These are phyloP conservation scores for Golubevia sp. DNA, from an alignment of 1,284 basidiomycete species.

Conservation along the genomic window DNA sequence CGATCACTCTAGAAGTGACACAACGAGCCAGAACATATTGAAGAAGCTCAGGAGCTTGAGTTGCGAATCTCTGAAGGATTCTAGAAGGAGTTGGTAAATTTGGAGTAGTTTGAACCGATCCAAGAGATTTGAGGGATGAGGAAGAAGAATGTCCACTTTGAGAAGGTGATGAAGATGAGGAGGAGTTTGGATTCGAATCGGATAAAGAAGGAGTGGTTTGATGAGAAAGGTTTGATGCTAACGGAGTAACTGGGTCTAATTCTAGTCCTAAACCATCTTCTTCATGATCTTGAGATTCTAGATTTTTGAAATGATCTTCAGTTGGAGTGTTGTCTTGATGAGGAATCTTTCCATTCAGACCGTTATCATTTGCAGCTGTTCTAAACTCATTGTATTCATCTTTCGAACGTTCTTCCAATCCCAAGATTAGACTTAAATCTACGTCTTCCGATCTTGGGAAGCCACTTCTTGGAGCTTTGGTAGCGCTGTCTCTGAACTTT, in stretches of 20 bases:
- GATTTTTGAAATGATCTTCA: too few relatives aligned
- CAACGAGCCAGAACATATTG: slow-evolving; percentile 36
- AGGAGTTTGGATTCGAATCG: neutral
- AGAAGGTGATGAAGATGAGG: too few relatives aligned
- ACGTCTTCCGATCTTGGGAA: neutral
- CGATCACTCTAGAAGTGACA: slow-evolving; percentile 23
- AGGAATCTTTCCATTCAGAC: too few relatives aligned
- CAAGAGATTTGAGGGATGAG: too few relatives aligned
- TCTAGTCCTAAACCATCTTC: too few relatives aligned
- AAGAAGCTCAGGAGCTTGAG: slow-evolving; percentile 33
- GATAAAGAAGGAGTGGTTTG: too few relatives aligned
- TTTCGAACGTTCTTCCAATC: neutral
- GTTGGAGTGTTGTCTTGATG: too few relatives aligned
- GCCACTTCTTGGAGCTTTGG: slow-evolving; percentile 3
- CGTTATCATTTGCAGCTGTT: neutral
- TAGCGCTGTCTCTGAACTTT: slow-evolving; percentile 18
- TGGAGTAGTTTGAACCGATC: too few relatives aligned
- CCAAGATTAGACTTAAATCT: neutral
- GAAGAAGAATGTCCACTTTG: neutral
- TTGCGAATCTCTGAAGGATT: slow-evolving; percentile 39
- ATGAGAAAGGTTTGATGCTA: too few relatives aligned
- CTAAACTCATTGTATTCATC: neutral
- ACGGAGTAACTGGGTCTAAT: too few relatives aligned
- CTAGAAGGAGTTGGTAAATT: slow-evolving; percentile 23
- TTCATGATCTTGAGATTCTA: too few relatives aligned